Base-by-base conservation (phyloP, 805 yeast genomes). In the Millerago galiae region DNA sequence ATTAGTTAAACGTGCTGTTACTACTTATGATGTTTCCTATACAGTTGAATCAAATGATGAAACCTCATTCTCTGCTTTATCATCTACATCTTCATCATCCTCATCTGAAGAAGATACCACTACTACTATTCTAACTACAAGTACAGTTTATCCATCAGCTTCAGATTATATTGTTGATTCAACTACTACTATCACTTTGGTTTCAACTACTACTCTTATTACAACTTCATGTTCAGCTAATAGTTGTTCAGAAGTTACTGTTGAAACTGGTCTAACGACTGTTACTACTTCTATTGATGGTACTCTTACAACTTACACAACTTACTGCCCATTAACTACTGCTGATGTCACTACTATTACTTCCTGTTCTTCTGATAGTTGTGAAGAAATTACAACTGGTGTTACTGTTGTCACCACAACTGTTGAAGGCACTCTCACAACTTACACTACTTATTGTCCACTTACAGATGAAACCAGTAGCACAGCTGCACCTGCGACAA, bases 261-360 rank as follows among this genome's bases (percentile, higher is more conserved):
- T 39, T n/a, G 34, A 37, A 3, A 39, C 31, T 13, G 36, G 34
- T 21, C 10, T 35, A 11, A 34, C 42, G 12, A 34, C 28, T 34
- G 33, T 34, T 27, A 39, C 42, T 14, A 26, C 24, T 10, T 33
- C 42, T 11, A 15, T 34, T 34, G 12, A 28, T 24, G 29, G 27
- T 13, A n/a, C n/a, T 5, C 24, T 28, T n/a, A 34, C 42, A 18
- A 26, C 14, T 13, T 39, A 39, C 14, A 39, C 42, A 9, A 39
- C 42, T 7, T 39, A 39, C 34, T 39, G 35, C n/a, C 43, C 43
- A 30, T 21, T 38, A 13, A 14, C 15, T 12, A 16, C 18, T 16
- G 15, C 38, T 21, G 35, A 21, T 13, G 16, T 34, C 16, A 34
- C 35, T 8, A 21, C 24, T 21, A 12, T 34, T 13, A 34, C 35